Base-by-base conservation (phyloP, 352 stramenopile species). In the Phytophthora chlamydospora region DNA sequence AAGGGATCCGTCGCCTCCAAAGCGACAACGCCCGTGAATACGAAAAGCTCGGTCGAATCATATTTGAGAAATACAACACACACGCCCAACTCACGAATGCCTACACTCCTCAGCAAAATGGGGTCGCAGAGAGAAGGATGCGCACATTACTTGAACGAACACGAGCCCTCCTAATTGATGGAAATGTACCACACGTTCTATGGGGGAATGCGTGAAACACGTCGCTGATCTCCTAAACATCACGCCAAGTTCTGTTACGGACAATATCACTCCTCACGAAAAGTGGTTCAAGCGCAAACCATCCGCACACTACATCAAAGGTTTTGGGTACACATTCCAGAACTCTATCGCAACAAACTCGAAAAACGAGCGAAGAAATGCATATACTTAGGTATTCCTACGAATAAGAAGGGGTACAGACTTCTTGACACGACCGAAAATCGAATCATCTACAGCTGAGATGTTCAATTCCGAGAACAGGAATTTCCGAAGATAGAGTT, bases 61-160 rank as follows among this genome's bases (percentile, higher is more conserved):
- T 63, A 32, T 54, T 58, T 6, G 12, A 50, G 4, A 62, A 57
- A 9, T 58, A 68, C 31, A 24, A 43, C 2, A 68, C 53, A 14
- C 52, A 58, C 42, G 51, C 60, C n/a, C 53, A 64, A 33, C 64
- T 68, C 35, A 56, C 33, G 0, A 58, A 59, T 14, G 60, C 45
- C 0, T 61, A 61, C 42, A 56, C 43, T 6, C 52, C 60, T 27
- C 52, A 64, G n/a, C 60, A 59, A 11, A 64, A 64, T 12, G 45
- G 39, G 7, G 53, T 64, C 6, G 60, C 52, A 17, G 43, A 66
- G 27, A 42, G 58, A 0, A 46, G 45, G 12, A 63, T 63, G 60
- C 52, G 60, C 3, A 68, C 52, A 2, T 53, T 63, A 3, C 45
- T 64, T 33, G 53, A 64, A n/a, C 45, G 52, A 4, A 38, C 48